Conservation (phyloP, 768 basidiomycete species). For the Auricularia heimuer region DNA sequence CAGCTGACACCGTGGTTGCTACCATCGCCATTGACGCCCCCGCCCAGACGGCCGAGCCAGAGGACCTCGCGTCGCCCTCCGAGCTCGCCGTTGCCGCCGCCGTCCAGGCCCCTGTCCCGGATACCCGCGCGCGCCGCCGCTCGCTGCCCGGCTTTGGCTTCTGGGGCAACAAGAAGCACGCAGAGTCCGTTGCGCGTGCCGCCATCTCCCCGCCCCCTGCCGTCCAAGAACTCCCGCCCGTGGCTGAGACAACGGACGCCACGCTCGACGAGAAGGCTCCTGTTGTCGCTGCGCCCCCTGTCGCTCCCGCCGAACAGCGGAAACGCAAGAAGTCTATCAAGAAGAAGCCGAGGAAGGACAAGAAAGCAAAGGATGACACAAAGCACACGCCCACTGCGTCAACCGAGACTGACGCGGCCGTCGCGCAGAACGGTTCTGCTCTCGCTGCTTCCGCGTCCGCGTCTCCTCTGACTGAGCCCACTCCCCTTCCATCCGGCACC, state of each 20-base stretch:
- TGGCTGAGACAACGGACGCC: not conserved
- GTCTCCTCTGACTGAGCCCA: not conserved
- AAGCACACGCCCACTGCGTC: not conserved
- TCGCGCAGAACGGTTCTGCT: not conserved
- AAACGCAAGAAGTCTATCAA: conserved; percentile 1
- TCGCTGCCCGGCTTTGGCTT: conserved; percentile 3
- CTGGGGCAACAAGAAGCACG: conserved; percentile 1
- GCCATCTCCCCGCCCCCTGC: not conserved
- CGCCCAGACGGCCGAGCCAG: not conserved
- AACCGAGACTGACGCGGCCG: too few relatives aligned
- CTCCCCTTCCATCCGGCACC: not conserved
- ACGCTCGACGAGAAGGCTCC: not conserved
- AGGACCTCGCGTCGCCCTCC: not conserved
- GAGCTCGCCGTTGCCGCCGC: not conserved
- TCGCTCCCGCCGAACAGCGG: not conserved
- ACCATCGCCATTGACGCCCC: not conserved
- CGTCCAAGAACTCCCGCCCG: not conserved
- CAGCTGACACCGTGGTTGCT: not conserved
- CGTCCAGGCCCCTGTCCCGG: not conserved
- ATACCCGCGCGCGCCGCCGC: not conserved
- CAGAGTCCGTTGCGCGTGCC: not conserved
- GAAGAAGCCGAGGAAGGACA: not conserved
- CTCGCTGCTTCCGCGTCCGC: not conserved
- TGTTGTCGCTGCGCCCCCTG: not conserved
- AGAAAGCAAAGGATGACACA: not conserved